A percentile compares a stretch with the other conserved stretches of the same genome.
Evolutionary conservation across 139 green algal species (phyloP).

Genomic region (Yamagishiella unicocca): DNA sequence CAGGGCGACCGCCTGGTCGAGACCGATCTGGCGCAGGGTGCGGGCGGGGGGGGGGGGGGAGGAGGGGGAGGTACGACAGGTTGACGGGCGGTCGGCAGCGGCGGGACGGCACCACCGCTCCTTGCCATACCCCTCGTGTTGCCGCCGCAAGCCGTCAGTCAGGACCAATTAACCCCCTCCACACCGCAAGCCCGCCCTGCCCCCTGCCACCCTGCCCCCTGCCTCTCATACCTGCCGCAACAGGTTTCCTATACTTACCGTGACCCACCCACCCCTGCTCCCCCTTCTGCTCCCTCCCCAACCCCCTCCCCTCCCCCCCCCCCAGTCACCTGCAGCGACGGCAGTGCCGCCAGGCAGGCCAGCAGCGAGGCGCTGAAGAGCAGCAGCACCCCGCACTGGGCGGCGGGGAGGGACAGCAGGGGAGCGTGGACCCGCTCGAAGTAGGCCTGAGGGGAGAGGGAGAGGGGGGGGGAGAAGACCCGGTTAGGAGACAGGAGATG

Average conservation of each 20-base stretch:
- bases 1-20: slow-evolving; percentile 92
- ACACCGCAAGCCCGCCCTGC: too few relatives aligned
- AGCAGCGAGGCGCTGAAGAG: slow-evolving; percentile 54
- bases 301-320: background rate
- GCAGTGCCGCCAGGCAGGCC: slow-evolving; percentile 1
- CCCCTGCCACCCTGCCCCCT: too few relatives aligned
- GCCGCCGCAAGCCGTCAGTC: too few relatives aligned
- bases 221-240: too few relatives aligned
- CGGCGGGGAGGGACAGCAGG: slow-evolving; percentile 54
- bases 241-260: too few relatives aligned
- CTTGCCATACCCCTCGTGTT: too few relatives aligned
- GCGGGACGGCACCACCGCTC: too few relatives aligned
- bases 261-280: background rate
- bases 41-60: background rate
- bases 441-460: slow-evolving; percentile 51
- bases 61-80: background rate
- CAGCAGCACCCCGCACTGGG: slow-evolving; percentile 71
- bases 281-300: background rate
- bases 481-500: background rate
- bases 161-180: too few relatives aligned
- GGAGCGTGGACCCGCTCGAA: slow-evolving; percentile 77
- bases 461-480: background rate
- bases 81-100: too few relatives aligned
- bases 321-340: slow-evolving; percentile 36
- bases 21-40: slow-evolving; percentile 61